Conservation (phyloP, 1,139 yeast genomes). For the Scheffersomyces quercinus region DNA sequence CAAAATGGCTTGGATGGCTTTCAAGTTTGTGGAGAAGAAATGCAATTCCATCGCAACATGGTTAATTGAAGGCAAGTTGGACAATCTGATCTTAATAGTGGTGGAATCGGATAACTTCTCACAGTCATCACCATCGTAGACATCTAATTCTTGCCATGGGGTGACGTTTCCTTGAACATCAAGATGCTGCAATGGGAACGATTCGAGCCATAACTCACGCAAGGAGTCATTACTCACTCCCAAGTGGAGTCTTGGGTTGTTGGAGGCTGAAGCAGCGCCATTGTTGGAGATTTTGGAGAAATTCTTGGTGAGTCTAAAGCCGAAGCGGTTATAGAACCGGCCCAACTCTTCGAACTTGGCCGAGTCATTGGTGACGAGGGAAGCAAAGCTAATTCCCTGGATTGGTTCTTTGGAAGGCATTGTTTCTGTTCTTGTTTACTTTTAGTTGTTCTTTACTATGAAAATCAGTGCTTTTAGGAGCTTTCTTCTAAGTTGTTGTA, state of each 20-base stretch:
- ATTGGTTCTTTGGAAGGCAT: slow-evolving; percentile 5
- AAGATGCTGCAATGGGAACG: slow-evolving; percentile 58
- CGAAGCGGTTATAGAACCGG: slow-evolving; percentile 55
- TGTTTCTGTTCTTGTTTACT: neutral
- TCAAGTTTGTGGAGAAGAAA: slow-evolving; percentile 54
- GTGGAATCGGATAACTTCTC: slow-evolving; percentile 31
- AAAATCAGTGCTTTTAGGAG: no score
- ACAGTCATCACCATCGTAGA: slow-evolving; percentile 53
- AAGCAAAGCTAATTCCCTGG: slow-evolving; percentile 39
- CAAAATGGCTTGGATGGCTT: slow-evolving; percentile 36
- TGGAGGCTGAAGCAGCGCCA: slow-evolving; percentile 34
- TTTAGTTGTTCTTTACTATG: no score
- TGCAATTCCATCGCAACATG: slow-evolving; percentile 38
- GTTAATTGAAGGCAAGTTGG: slow-evolving; percentile 32
- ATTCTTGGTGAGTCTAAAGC: slow-evolving; percentile 58
- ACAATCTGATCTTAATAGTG: slow-evolving; percentile 58
- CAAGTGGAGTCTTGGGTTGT: slow-evolving; percentile 29
- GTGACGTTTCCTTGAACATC: slow-evolving; percentile 47
- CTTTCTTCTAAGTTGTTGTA: no score
- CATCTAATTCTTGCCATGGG: slow-evolving; percentile 59
- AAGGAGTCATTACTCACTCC: slow-evolving; percentile 68
- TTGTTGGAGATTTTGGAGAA: slow-evolving; percentile 50
- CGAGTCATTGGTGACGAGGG: slow-evolving; percentile 57
- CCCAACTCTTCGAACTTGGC: slow-evolving; percentile 47
- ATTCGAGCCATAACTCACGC: slow-evolving; percentile 70